Base-by-base conservation (phyloP, 2,329 filamentous ascomycete genomes). In the Podosphaera xanthii region DNA sequence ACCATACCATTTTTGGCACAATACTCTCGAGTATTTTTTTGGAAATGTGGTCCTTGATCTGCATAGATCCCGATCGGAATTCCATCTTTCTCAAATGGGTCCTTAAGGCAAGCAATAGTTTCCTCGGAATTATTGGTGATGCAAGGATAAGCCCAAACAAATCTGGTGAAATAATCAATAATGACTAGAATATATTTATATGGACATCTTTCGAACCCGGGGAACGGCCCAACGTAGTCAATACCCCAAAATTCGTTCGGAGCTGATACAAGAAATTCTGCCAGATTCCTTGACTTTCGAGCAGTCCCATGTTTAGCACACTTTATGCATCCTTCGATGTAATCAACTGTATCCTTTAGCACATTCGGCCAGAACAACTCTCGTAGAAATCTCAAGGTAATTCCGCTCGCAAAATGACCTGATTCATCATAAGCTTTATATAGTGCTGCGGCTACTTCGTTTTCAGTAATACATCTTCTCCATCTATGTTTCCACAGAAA, bases 161-260 rank as follows among this genome's bases (percentile, higher is more conserved):
- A 60, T 7, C 55, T 9, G 1, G 50, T 48, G 40, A 59, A 57
- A 33, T 59, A 57, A 50, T 59, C 58, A 33, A 59, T 34, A 2
- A 40, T 31, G 8, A 59, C 34, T 3, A 59, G 52, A 4, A 59
- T 33, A 22, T 33, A 59, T 22, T 40, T 5, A 22, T 40, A 12
- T 12, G 49, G 22, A 40, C 34, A 14, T 6, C 30, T 22, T n/a
- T n/a, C 4, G 22, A 22, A n/a, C 8, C 22, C 22, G 12, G 14
- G 40, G 36, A 58, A 30, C 4, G 54, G 30, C 6, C 59, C 34
- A 8, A 56, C 34, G 40, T 52, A 57, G 52, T 57, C 44, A 22
- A 42, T 49, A 42, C 59, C 59, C n/a, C 34, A 60, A 0, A 60
- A 9, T 7, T 38, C 35, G 33, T 38, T 54, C 7, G 42, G 56